These are phyloP conservation scores for Areca catechu DNA, from an alignment of 176 grass and related monocot genomes.

Conservation along the genomic window DNA sequence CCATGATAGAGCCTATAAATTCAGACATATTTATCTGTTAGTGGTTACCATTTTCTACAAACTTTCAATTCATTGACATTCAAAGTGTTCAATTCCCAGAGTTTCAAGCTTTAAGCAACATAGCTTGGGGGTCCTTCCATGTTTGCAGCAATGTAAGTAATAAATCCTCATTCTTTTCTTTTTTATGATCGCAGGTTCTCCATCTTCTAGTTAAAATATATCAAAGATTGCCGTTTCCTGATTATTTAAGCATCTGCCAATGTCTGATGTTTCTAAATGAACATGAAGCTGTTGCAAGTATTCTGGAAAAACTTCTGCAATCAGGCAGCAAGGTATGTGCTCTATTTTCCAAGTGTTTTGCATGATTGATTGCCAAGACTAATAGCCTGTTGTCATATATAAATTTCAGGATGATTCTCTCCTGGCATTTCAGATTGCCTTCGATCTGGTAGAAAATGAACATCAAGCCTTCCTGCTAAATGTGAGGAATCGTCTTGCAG, in stretches of 20 bases:
- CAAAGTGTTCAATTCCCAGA: too few species aligned
- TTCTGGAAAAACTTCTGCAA: constrained; percentile 80
- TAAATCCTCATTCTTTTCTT: constrained; percentile 11
- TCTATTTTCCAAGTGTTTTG: constrained; percentile 14
- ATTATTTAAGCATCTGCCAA: constrained; percentile 91
- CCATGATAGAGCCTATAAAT: too few species aligned
- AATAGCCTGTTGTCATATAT: constrained; percentile 8
- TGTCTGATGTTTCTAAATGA: constrained; percentile 95
- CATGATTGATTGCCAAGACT: not conserved
- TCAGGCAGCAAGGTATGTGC: constrained; percentile 66
- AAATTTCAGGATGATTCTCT: constrained; percentile 81
- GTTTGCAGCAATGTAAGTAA: not conserved
- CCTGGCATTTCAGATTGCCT: constrained; percentile 92
- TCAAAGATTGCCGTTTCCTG: constrained; percentile 67
- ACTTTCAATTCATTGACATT: too few species aligned
- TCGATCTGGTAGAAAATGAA: constrained; percentile 96
- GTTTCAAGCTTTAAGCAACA: too few species aligned
- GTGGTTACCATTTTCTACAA: too few species aligned
- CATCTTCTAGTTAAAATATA: constrained; percentile 87
- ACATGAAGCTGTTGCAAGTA: constrained; percentile 61
- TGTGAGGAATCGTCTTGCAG: constrained; percentile 42
- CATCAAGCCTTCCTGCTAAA: constrained; percentile 93
- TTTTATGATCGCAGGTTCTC: constrained; percentile 55
- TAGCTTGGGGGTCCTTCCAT: too few species aligned
- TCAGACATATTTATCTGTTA: too few species aligned